Conservation (phyloP, 2,329 filamentous ascomycete species). For the Biscogniauxia mediterranea region DNA sequence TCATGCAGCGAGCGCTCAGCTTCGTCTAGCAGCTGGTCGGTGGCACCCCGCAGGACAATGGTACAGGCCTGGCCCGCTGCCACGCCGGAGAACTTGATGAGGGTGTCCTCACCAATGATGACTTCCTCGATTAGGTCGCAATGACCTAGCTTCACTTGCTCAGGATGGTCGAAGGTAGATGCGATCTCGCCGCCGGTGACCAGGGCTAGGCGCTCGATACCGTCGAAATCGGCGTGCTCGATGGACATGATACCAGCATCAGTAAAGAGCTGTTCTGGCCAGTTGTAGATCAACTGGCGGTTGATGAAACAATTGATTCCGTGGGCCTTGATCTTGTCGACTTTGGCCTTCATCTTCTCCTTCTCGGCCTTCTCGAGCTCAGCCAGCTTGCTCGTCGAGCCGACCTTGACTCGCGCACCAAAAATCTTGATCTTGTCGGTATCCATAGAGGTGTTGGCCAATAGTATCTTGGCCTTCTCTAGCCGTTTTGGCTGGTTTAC, state of each 20-base stretch:
- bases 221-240: constrained; percentile 98
- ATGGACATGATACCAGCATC: constrained; percentile 98
- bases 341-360: constrained; percentile 99
- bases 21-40: constrained; percentile 94
- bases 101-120: constrained; percentile 94
- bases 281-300: constrained; percentile 99
- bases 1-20: constrained; percentile 95
- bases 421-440: constrained; percentile 99
- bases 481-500: constrained; percentile 97
- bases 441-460: constrained; percentile 98
- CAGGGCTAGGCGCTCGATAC: constrained; percentile 89
- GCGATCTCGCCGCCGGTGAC: constrained; percentile 97
- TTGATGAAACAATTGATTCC: constrained; percentile 99
- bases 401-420: constrained; percentile 93
- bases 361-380: constrained; percentile 97
- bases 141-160: constrained; percentile 91
- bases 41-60: constrained; percentile 92
- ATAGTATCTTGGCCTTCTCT: constrained; percentile 96
- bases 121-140: constrained; percentile 97
- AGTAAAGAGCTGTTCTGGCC: constrained; percentile 97
- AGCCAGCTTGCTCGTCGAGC: constrained; percentile 93
- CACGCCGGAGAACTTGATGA: constrained; percentile 97
- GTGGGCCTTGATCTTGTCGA: constrained; percentile 97
- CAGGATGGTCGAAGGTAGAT: constrained; percentile 96
- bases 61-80: constrained; percentile 94